Conservation (phyloP, 257 asterid species). For the Anisodus tanguticus region DNA sequence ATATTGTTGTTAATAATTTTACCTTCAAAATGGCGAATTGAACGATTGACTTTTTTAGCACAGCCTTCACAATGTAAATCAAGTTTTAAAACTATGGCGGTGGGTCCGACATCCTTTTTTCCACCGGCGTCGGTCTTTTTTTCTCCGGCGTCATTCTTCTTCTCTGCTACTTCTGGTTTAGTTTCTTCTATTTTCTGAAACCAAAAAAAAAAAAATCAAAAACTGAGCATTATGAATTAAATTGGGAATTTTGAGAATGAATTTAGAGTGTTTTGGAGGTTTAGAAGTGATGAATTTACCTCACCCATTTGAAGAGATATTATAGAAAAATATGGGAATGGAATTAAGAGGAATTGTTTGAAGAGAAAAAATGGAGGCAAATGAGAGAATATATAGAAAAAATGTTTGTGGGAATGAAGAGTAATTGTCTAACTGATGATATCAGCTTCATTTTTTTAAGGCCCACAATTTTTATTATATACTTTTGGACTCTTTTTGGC, state of each 20-base stretch:
- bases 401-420: background rate
- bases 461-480: background rate
- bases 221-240: background rate
- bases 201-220: background rate
- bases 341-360: constrained; percentile 40
- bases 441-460: background rate
- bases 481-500: too few species aligned
- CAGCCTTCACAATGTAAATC: constrained; percentile 96
- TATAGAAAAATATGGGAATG: background rate
- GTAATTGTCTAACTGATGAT: background rate
- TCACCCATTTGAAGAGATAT: constrained; percentile 60
- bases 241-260: background rate
- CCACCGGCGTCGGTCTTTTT: constrained; percentile 40
- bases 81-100: constrained; percentile 62
- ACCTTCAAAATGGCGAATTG: constrained; percentile 62
- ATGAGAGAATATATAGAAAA: constrained; percentile 51
- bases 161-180: constrained; percentile 36
- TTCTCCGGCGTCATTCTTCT: constrained; percentile 47
- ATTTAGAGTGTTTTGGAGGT: background rate
- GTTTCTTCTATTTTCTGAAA: constrained; percentile 57
- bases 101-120: constrained; percentile 46
- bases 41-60: constrained; percentile 84
- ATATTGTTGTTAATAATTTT: constrained; percentile 24
- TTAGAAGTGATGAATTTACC: constrained; percentile 48
- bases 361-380: constrained; percentile 67